Evolutionary conservation across 2,329 filamentous ascomycete species (phyloP), one percentile per base, ranked within the genome.

Genomic region (Calonectria pteridis): DNA sequence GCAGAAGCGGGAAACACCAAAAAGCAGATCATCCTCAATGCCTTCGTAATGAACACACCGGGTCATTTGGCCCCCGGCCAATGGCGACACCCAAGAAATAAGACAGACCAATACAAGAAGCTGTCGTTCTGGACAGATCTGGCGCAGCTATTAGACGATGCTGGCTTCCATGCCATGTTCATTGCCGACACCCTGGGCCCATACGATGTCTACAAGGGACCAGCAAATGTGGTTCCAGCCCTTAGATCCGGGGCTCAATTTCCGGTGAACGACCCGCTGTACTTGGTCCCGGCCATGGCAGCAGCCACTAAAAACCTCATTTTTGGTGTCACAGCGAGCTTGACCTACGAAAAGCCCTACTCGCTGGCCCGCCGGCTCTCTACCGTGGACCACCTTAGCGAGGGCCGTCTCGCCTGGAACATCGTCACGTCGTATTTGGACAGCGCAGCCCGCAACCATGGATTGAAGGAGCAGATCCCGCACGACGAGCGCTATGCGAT

Each of bases 151-250:
- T 86, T 89, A 40, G 84, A 84, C 18, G 67, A 73, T 14, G 86
- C 85, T 23, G 86, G 86, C 37, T 89, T 89, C 72, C 88, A 89
- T 72, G 87, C 84, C 28, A 85, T 89, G 67, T 89, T 89, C 81
- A 85, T 89, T 63, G 88, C 88, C 4, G 88, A 89, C 74, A 85
- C 87, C 1, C 82, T 88, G 0, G 86, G 87, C 4, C 84, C 84
- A 20, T 87, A 88, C 77, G 86, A 73, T 46, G 75, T 77, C 2
- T 76, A 77, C 51, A 68, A 77, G 28, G 76, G 73, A 1, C 67
- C 73, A 16, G 46, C 28, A 18, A 78, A 75, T 18, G 63, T 71
- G 23, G 63, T 67, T 7, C 75, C 75, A 14, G 75, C 65, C 6
- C 81, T 87, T 29, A 81, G 81, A 14, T 81, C 83, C 0, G 86